A percentile compares a stretch with the other conserved stretches of the same genome.
These are phyloP conservation scores for Corchorus olitorius DNA, from an alignment of 345 rosid genomes.

Conservation along the genomic window DNA sequence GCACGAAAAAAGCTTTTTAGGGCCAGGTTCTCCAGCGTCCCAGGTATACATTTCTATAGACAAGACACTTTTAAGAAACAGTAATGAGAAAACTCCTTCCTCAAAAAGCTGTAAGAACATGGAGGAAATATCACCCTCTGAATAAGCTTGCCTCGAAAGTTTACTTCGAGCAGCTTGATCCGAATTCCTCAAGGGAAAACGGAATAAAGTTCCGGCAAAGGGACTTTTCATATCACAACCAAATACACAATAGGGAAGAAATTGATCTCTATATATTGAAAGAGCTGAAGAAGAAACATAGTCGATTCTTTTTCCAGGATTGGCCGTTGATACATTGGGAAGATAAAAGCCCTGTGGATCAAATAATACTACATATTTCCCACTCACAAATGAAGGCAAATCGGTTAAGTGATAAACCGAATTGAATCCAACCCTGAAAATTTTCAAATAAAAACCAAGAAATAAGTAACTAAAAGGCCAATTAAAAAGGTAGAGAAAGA, in stretches of 20 bases:
- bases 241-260: conserved; percentile 81
- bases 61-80: conserved; percentile 78
- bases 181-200: conserved; percentile 84
- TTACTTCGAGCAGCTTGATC: conserved; percentile 75
- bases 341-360: conserved; percentile 90
- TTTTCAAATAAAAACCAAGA: conserved; percentile 25
- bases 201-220: conserved; percentile 82
- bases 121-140: conserved; percentile 55
- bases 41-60: conserved; percentile 79
- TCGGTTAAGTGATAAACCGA: conserved; percentile 95
- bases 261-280: conserved; percentile 69
- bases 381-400: conserved; percentile 94
- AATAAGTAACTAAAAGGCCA: not conserved
- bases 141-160: conserved; percentile 87
- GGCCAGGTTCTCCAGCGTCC: conserved; percentile 70
- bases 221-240: conserved; percentile 83
- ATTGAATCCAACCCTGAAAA: conserved; percentile 85
- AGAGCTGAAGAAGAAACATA: conserved; percentile 75
- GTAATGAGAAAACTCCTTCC: conserved; percentile 77
- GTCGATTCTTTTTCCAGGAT: conserved; percentile 94
- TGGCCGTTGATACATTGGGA: conserved; percentile 82
- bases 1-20: conserved; percentile 67
- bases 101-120: conserved; percentile 78
- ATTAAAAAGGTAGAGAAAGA: not conserved
- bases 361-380: conserved; percentile 76